A percentile compares a stretch with the other conserved stretches of the same genome.
These are phyloP conservation scores for Magnolia officinalis DNA, from an alignment of 164 flowering plant species.

Conservation along the genomic window DNA sequence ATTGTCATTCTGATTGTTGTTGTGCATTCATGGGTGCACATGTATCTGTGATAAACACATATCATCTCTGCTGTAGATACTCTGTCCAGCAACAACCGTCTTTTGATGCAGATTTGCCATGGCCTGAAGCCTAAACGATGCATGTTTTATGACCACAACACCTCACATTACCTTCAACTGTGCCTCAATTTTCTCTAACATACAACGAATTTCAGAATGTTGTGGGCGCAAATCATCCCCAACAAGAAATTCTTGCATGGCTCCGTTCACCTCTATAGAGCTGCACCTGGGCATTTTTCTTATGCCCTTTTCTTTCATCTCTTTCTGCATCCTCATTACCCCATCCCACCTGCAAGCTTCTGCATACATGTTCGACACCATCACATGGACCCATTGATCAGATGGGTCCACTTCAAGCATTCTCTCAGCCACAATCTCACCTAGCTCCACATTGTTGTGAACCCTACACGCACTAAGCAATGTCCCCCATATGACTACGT, in stretches of 20 bases:
- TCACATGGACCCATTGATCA: slow-evolving; percentile 25
- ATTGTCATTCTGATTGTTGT: no score
- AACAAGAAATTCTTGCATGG: slow-evolving; percentile 21
- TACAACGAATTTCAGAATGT: slow-evolving; percentile 12
- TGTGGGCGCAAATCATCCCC: slow-evolving; percentile 16
- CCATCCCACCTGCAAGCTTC: slow-evolving; percentile 25
- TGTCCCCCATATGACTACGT: slow-evolving; percentile 30
- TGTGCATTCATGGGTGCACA: no score
- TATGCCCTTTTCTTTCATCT: slow-evolving; percentile 21
- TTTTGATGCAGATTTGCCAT: no score
- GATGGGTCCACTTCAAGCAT: slow-evolving; percentile 29
- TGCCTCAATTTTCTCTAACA: slow-evolving; percentile 13
- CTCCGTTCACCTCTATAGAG: slow-evolving; percentile 18
- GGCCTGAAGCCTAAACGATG: not conserved
- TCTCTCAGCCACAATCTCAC: slow-evolving; percentile 24
- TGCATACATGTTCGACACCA: slow-evolving; percentile 33
- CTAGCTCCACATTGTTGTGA: slow-evolving; percentile 27
- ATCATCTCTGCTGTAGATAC: no score
- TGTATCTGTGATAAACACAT: no score
- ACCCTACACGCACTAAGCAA: slow-evolving; percentile 32
- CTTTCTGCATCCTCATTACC: slow-evolving; percentile 27
- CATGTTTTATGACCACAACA: not conserved
- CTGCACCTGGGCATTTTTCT: slow-evolving; percentile 32
- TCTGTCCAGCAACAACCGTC: no score
- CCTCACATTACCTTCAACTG: slow-evolving; percentile 1